Evolutionary conservation across 371 early-diverging fungal species (phyloP), one percentile per base, ranked within the genome.

Genomic region (Mucor sp.): DNA sequence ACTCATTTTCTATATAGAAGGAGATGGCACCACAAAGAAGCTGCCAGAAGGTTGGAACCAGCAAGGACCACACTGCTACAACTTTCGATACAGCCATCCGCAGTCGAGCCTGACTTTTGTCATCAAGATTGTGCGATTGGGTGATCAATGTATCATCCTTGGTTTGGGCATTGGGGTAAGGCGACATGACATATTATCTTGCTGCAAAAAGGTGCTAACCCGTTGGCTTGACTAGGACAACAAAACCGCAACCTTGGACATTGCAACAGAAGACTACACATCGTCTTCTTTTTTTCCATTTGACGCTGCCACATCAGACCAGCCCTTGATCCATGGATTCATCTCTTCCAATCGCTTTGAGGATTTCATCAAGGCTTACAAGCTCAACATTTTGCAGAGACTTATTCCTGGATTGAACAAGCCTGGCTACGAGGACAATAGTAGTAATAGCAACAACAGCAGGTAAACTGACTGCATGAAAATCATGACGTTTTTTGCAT

Each of bases 21-120:
- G 77, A 23, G 77, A 80, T 48, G 72, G 82, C 8, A 71, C 66
- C 15, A 63, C 67, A 6, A 76, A 68, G 32, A 55, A 58, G 3
- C 64, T 90, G 15, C 90, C 89, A 1, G 61, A 63, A 8, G 73
- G 69, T 33, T 92, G 92, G 92, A 91, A 89, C 68, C 63, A 76
- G 0, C 59, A 74, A 30, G 77, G 83, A 32, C 79, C 90, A 68
- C 71, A 81, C 74, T 44, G 63, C 37, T 94, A 87, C 69, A 77
- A 89, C 2, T 87, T 91, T 71, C 80, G 88, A 63, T 93, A 92
- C 63, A 84, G 78, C 17, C 93, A 91, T 74, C 78, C 89, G 6
- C 87, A 91, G 58, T 91, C 92, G 0, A 80, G 87, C 35, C 74
- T 91, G 33, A 91, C 89, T 0, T 92, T 90, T 70, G 78, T 91